These are phyloP conservation scores for Aechmea fasciata DNA, from an alignment of 176 grass and related monocot genomes.

Conservation along the genomic window DNA sequence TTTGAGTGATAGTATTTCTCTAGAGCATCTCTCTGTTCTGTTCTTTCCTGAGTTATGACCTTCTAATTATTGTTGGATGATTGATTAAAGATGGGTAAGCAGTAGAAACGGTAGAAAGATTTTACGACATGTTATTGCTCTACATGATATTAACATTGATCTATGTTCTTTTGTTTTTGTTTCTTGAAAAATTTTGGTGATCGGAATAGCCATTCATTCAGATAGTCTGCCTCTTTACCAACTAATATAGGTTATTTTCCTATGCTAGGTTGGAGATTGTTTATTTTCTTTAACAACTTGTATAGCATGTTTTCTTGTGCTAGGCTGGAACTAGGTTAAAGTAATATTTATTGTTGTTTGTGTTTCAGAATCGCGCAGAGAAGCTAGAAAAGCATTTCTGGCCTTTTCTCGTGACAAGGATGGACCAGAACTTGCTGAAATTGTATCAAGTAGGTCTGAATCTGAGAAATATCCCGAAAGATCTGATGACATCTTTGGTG, in stretches of 20 bases:
- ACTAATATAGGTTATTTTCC: neutral
- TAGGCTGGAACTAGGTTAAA: neutral
- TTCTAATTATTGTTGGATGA: neutral
- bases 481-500: conserved; percentile 24
- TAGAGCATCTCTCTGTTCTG: neutral
- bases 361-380: conserved; percentile 67
- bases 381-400: conserved; percentile 89
- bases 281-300: neutral
- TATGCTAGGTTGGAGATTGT: neutral
- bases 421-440: conserved; percentile 29
- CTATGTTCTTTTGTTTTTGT: neutral
- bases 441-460: conserved; percentile 25
- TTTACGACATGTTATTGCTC: neutral
- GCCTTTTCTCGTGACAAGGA: conserved; percentile 56
- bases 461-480: conserved; percentile 34
- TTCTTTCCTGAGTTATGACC: neutral
- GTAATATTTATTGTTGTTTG: conserved; percentile 14
- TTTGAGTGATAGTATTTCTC: neutral
- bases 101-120: neutral
- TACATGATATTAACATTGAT: neutral
- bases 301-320: neutral
- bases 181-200: neutral
- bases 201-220: neutral
- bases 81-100: neutral
- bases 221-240: neutral